Percentiles rank a stretch among this genome's conserved stretches.
These are phyloP conservation scores for Colletotrichum viniferum DNA, from an alignment of 2,329 filamentous ascomycete species.

Conservation along the genomic window DNA sequence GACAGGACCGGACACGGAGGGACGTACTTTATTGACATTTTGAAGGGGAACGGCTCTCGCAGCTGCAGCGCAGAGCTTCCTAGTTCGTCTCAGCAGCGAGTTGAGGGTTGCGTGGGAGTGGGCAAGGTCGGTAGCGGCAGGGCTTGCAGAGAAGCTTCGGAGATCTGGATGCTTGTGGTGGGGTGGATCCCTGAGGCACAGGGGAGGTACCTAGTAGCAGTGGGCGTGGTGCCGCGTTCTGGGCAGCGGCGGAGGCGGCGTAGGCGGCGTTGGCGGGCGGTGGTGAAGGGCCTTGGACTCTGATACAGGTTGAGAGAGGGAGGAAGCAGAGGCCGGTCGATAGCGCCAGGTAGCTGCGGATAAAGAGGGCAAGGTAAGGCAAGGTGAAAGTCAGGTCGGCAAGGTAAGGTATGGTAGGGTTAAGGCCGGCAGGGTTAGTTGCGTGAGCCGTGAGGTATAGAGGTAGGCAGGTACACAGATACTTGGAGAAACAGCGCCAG, in stretches of 20 bases:
- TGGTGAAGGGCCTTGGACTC: conserved; percentile 4
- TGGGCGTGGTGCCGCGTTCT: conserved; percentile 17
- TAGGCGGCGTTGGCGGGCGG: conserved; percentile 7
- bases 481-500: neutral
- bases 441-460: neutral
- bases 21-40: conserved; percentile 62
- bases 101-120: conserved; percentile 23
- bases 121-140: conserved; percentile 23
- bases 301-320: conserved; percentile 16
- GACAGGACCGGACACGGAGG: conserved; percentile 19
- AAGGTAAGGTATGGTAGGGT: neutral
- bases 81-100: conserved; percentile 23
- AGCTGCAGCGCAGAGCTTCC: conserved; percentile 23
- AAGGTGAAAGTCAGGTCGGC: neutral
- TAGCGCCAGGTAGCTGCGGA: conserved; percentile 15
- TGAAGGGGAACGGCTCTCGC: conserved; percentile 15
- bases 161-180: conserved; percentile 25
- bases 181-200: conserved; percentile 23
- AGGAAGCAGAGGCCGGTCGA: conserved; percentile 1
- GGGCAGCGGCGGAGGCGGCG: conserved; percentile 17
- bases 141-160: conserved; percentile 24
- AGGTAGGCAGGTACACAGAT: neutral
- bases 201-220: conserved; percentile 18
- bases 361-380: neutral
- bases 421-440: neutral